A percentile compares a stretch with the other conserved stretches of the same genome.
Evolutionary conservation across 176 grass and related monocot species (phyloP).

Genomic region (Raddia distichophylla): DNA sequence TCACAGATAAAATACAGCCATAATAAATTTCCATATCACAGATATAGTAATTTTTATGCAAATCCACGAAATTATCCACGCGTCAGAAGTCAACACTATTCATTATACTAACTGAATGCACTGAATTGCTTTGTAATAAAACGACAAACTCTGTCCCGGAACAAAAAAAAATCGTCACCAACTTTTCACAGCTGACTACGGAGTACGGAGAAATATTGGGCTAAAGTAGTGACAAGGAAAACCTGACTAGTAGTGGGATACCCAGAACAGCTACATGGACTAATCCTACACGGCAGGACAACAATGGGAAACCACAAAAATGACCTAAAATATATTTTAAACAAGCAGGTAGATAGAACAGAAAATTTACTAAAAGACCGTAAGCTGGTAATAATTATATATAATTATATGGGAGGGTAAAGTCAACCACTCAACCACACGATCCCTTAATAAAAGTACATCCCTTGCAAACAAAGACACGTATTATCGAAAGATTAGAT

Average conservation of each 20-base stretch:
- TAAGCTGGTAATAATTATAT: conserved; percentile 15
- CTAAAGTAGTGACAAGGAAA: conserved; percentile 4
- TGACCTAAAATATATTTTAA: background rate
- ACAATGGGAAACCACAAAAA: conserved; percentile 21
- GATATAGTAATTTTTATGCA: background rate
- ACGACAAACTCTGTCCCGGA: background rate
- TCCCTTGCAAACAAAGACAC: background rate
- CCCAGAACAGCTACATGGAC: conserved; percentile 3
- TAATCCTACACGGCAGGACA: conserved; percentile 12
- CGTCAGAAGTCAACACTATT: background rate
- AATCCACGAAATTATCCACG: background rate
- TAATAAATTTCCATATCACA: conserved; percentile 25
- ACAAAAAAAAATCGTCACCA: background rate
- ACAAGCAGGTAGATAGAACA: background rate
- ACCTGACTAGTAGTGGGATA: conserved; percentile 21
- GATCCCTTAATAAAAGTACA: conserved; percentile 22
- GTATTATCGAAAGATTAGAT: conserved; percentile 41
- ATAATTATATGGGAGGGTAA: conserved; percentile 27
- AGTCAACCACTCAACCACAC: background rate
- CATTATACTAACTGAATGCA: background rate
- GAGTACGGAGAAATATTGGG: conserved; percentile 9
- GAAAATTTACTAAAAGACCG: conserved; percentile 6
- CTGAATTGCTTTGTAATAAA: conserved; percentile 4
- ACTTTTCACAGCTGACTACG: background rate
- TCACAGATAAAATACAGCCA: conserved; percentile 20